These are phyloP conservation scores for Laburnicola sp. DNA, from an alignment of 2,329 filamentous ascomycete species.

Conservation along the genomic window DNA sequence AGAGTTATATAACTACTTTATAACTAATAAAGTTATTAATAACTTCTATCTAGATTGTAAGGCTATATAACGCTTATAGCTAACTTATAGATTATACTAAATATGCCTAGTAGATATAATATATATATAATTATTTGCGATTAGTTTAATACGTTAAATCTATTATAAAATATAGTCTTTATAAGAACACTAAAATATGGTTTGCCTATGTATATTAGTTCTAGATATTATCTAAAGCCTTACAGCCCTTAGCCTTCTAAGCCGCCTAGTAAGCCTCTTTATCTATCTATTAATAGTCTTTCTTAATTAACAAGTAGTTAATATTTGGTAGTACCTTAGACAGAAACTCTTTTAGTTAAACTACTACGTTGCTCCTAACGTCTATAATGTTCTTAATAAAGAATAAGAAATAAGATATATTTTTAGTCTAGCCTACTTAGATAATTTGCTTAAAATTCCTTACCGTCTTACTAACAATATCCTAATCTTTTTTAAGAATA, in stretches of 20 bases:
- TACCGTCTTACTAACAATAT: slow-evolving; percentile 11
- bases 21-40: too few species aligned
- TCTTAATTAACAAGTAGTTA: slow-evolving; percentile 8
- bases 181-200: neutral
- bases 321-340: slow-evolving; percentile 3
- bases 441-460: slow-evolving; percentile 13
- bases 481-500: slow-evolving; percentile 12
- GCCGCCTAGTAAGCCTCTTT: slow-evolving; percentile 13
- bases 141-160: too few species aligned
- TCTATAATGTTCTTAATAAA: slow-evolving; percentile 10
- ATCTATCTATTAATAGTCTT: slow-evolving; percentile 11
- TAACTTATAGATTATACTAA: too few species aligned
- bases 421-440: slow-evolving; percentile 13
- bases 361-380: slow-evolving; percentile 4
- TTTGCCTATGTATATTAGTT: slow-evolving; percentile 9
- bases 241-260: slow-evolving; percentile 15
- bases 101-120: too few species aligned
- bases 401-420: slow-evolving; percentile 9
- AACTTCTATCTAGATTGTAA: too few species aligned
- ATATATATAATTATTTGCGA: too few species aligned
- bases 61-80: too few species aligned
- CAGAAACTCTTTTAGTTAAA: neutral
- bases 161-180: too few species aligned
- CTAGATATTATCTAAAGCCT: slow-evolving; percentile 13
- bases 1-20: too few species aligned